Conservation (phyloP, 352 stramenopile species). For the Pythium vanterpoolii region DNA sequence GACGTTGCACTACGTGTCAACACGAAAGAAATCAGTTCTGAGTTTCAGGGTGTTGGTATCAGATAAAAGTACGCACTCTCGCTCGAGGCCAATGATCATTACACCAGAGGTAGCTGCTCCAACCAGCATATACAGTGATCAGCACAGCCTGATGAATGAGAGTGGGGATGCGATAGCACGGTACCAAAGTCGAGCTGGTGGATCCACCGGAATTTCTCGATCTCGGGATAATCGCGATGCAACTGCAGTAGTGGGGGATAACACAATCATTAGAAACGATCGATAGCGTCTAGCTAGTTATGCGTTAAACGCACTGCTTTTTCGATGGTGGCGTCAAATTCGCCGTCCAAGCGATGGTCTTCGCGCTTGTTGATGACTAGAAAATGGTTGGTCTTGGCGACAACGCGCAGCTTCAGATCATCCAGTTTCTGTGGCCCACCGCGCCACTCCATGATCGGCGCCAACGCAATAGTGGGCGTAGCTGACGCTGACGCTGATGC, state of each 20-base stretch:
- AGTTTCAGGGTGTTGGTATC: not conserved
- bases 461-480: not conserved
- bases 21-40: not conserved
- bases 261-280: no score
- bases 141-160: not conserved
- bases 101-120: constrained; percentile 76
- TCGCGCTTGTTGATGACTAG: constrained; percentile 78
- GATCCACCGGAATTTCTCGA: constrained; percentile 85
- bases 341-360: constrained; percentile 83
- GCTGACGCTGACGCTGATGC: constrained; percentile 11
- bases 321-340: constrained; percentile 87
- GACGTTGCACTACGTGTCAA: constrained; percentile 51
- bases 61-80: constrained; percentile 38
- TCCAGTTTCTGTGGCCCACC: constrained; percentile 55
- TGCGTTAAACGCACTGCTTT: constrained; percentile 55
- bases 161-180: not conserved
- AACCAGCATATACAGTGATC: not conserved
- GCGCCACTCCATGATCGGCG: constrained; percentile 25
- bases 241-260: constrained; percentile 43
- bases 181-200: constrained; percentile 89
- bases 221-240: constrained; percentile 63
- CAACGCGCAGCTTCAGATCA: constrained; percentile 49
- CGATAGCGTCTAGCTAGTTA: constrained; percentile 19
- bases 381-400: constrained; percentile 49
- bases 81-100: constrained; percentile 72